These are phyloP conservation scores for Cladophialophora psammophila DNA, from an alignment of 2,329 filamentous ascomycete genomes.

Conservation along the genomic window DNA sequence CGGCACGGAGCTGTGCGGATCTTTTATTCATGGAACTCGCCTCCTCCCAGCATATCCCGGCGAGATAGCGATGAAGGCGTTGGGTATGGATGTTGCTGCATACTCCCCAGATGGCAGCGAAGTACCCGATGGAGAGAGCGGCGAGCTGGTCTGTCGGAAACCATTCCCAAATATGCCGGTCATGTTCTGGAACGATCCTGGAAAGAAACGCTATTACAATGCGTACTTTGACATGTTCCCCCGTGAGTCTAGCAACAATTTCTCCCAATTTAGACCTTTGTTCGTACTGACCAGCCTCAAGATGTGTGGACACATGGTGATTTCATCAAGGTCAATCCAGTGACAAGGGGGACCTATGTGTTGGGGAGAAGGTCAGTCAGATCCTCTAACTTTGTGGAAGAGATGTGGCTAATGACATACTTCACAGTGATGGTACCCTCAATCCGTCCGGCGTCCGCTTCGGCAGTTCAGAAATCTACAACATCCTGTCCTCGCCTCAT, in stretches of 20 bases:
- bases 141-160: conserved; percentile 74
- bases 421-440: conserved; percentile 47
- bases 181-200: conserved; percentile 64
- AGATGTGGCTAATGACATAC: background rate
- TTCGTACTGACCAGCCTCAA: background rate
- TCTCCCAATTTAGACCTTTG: background rate
- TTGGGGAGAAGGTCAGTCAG: conserved; percentile 25
- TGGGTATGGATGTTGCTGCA: conserved; percentile 51
- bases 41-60: conserved; percentile 70
- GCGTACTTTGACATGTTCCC: conserved; percentile 38
- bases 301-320: conserved; percentile 71
- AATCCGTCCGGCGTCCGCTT: conserved; percentile 92
- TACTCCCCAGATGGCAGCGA: conserved; percentile 10
- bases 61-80: conserved; percentile 60
- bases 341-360: conserved; percentile 19
- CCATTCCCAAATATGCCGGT: conserved; percentile 80
- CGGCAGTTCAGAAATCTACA: conserved; percentile 94
- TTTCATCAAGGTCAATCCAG: conserved; percentile 26
- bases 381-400: background rate
- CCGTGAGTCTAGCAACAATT: background rate
- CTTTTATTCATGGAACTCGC: conserved; percentile 63
- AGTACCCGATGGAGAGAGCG: conserved; percentile 63
- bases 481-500: conserved; percentile 53
- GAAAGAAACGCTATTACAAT: conserved; percentile 61
- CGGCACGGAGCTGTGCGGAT: conserved; percentile 43